Evolutionary conservation across 1,284 basidiomycete genomes (phyloP), one percentile per base, ranked within the genome.

Genomic region (Sporisorium graminicola): DNA sequence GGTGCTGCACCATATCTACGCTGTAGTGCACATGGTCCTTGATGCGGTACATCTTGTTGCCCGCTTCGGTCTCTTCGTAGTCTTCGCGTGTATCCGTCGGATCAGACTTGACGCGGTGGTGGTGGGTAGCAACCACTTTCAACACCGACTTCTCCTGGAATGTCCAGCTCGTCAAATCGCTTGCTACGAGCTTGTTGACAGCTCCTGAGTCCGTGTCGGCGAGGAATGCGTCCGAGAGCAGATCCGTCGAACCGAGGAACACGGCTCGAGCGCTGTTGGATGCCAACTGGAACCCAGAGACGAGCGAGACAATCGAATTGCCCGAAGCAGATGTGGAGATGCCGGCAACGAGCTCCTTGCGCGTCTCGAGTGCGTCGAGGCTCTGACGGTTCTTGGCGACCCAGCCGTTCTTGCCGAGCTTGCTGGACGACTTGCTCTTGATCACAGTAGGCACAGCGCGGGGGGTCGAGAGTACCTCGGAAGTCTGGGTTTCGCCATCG

Each of bases 111-210:
- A 68, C 90, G 89, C 85, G 92, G 90, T 86, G 58, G 67, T 98
- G 95, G 29, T 90, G 88, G 7, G 91, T 91, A 35, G 87, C 88
- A 71, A 94, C 91, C 66, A 98, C 91, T 27, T 93, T 91, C 53
- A 97, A 88, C 8, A 94, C 93, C 6, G 91, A 89, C 0, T 90
- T 89, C 86, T 97, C 93, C 82, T 95, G 93, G 90, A 98, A 97
- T 2, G 92, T 90, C 96, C 96, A 99, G 20, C 90, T 89, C 2
- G 91, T 89, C 55, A 98, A 86, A 78, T 96, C 94, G 51, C 88
- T 86, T 3, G 89, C 89, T 64, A 98, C 92, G 47, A 90, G 90
- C 16, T 88, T 87, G 85, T 98, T 98, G 14, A 92, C 88, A 14
- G 88, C 87, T n/a, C 57, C 57, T 2, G 24, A 42, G 18, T 46